Conservation (phyloP, 176 grass and related monocot species). For the Eleusine indica region DNA sequence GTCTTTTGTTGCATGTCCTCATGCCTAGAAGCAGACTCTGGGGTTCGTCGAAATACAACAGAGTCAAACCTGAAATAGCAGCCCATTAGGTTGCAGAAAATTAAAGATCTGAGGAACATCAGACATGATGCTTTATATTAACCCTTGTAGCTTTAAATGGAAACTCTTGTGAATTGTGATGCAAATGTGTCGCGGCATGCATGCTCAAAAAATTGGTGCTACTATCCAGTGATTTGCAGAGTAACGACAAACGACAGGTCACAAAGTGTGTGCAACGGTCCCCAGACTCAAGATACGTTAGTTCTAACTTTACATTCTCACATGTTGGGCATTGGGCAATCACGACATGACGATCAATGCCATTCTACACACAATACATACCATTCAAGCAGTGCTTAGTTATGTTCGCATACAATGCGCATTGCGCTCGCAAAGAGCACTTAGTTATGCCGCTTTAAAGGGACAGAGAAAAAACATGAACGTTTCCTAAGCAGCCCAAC, state of each 20-base stretch:
- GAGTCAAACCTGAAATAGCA: slow-evolving; percentile 82
- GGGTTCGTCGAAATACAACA: slow-evolving; percentile 72
- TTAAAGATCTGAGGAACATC: not conserved
- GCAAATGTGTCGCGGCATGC: slow-evolving; percentile 25
- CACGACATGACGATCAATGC: not conserved
- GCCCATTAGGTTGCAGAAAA: slow-evolving; percentile 27
- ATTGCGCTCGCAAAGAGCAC: not conserved
- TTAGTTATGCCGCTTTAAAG: not conserved
- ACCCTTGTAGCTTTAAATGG: slow-evolving; percentile 2
- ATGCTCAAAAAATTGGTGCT: slow-evolving; percentile 16
- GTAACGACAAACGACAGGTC: not conserved
- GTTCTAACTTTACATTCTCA: not conserved
- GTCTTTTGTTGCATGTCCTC: slow-evolving; percentile 94
- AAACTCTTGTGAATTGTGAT: not conserved
- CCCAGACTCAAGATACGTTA: not conserved
- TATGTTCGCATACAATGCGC: not conserved
- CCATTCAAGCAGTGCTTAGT: not conserved
- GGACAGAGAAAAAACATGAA: not conserved
- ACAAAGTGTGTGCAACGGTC: not conserved
- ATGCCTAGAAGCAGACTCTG: slow-evolving; percentile 63
- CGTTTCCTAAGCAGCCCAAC: slow-evolving; percentile 4
- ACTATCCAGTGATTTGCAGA: slow-evolving; percentile 9
- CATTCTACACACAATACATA: slow-evolving; percentile 11
- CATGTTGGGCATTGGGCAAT: not conserved
- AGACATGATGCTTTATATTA: not conserved